phyloP scores from a whole-genome alignment of 2,329 filamentous ascomycete species.

The Gnomoniopsis smithogilvyi region DNA sequence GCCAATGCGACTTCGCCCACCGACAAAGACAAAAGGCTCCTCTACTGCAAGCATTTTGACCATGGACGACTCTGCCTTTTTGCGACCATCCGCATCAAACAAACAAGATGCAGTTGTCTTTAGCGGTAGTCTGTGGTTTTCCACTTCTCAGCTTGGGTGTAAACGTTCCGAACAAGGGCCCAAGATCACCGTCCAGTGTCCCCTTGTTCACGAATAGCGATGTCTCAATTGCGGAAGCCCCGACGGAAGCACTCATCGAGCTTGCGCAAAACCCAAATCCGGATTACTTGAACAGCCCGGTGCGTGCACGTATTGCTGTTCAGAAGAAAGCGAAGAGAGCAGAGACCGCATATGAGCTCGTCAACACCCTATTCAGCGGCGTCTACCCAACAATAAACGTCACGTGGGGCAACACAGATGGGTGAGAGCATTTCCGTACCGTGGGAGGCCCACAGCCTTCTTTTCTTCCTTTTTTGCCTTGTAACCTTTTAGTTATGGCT shows the following conservation, averaged over 20 bases:
- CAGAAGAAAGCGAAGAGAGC: not conserved
- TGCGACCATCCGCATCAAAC: not conserved
- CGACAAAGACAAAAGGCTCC: too few relatives aligned
- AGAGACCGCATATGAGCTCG: not conserved
- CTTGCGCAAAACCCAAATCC: not conserved
- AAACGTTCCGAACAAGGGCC: not conserved
- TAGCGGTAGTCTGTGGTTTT: not conserved
- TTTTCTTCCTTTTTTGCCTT: too few relatives aligned
- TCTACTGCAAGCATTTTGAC: too few relatives aligned
- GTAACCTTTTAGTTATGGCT: too few relatives aligned
- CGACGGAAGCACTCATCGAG: not conserved
- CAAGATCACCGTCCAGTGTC: not conserved
- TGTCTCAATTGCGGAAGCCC: not conserved
- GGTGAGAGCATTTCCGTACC: not conserved
- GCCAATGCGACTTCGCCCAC: too few relatives aligned
- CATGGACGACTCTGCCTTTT: not conserved
- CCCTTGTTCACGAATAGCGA: not conserved
- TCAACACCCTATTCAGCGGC: constrained; percentile 20
- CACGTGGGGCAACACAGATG: constrained; percentile 19
- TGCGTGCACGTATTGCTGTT: not conserved
- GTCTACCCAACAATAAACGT: constrained; percentile 20
- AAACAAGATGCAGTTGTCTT: not conserved
- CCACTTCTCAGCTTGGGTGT: not conserved
- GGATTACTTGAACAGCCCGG: constrained; percentile 7
- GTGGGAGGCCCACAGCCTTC: too few relatives aligned